A percentile compares a stretch with the other conserved stretches of the same genome.
Conservation (phyloP, 441 rosid genomes). For the Macaranga tanarius region DNA sequence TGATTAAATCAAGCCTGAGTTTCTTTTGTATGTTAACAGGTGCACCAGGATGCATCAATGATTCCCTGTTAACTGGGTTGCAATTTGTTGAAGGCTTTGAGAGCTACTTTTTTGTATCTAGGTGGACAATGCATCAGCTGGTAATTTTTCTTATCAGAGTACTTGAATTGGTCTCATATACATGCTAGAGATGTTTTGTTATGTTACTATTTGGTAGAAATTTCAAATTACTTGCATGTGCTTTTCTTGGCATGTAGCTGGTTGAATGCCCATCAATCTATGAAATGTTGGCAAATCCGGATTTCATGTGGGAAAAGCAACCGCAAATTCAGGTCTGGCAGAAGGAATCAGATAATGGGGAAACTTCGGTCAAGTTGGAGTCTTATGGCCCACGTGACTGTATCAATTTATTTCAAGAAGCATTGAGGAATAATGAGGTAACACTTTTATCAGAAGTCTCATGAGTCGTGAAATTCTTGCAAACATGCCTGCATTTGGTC, state of each 20-base stretch:
- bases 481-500: not conserved
- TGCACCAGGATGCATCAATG: conserved; percentile 85
- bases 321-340: conserved; percentile 79
- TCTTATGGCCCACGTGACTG: conserved; percentile 58
- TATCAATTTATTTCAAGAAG: conserved; percentile 57
- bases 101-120: conserved; percentile 77
- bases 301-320: conserved; percentile 59
- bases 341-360: conserved; percentile 40
- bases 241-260: conserved; percentile 44
- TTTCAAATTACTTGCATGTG: not conserved
- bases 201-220: not conserved
- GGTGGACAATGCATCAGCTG: conserved; percentile 96
- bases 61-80: conserved; percentile 83
- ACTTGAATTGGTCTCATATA: not conserved
- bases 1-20: conserved; percentile 3
- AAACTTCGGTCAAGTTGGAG: conserved; percentile 48
- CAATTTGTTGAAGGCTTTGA: conserved; percentile 91
- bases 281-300: conserved; percentile 87
- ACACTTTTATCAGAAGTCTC: not conserved
- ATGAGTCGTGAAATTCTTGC: not conserved
- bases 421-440: conserved; percentile 82
- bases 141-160: conserved; percentile 36
- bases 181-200: not conserved
- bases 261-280: conserved; percentile 88
- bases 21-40: conserved; percentile 47